A percentile compares a stretch with the other conserved stretches of the same genome.
These are phyloP conservation scores for Mycena belliarum DNA, from an alignment of 768 basidiomycete genomes.

Conservation along the genomic window DNA sequence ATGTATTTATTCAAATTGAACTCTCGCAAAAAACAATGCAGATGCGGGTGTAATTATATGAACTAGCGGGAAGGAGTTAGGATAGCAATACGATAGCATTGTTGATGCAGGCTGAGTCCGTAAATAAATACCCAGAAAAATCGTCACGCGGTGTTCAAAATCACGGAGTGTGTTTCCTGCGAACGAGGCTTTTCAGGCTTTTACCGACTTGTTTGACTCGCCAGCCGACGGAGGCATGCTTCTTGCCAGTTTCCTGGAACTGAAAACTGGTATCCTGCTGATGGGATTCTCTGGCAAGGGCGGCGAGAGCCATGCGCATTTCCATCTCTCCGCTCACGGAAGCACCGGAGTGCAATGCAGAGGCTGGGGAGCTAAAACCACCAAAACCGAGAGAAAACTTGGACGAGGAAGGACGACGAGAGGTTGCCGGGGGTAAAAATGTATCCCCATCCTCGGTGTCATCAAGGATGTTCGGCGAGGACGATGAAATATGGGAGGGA, in stretches of 20 bases:
- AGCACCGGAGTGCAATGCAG: slow-evolving; percentile 37
- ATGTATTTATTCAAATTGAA: too few species aligned
- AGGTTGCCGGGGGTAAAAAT: slow-evolving; percentile 20
- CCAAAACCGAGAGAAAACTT: slow-evolving; percentile 30
- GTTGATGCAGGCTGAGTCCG: too few species aligned
- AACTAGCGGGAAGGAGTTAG: slow-evolving; percentile 7
- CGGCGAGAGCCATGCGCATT: slow-evolving; percentile 55
- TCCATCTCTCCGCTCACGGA: slow-evolving; percentile 65
- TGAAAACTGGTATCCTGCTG: slow-evolving; percentile 10
- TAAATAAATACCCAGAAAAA: neutral
- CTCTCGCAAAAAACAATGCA: too few species aligned
- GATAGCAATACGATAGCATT: slow-evolving; percentile 19
- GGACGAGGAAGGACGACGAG: slow-evolving; percentile 18
- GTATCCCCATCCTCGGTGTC: slow-evolving; percentile 33
- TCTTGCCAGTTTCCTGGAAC: slow-evolving; percentile 24
- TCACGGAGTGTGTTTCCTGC: slow-evolving; percentile 4
- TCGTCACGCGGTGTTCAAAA: too few species aligned
- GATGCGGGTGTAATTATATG: slow-evolving; percentile 10
- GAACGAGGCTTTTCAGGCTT: slow-evolving; percentile 36
- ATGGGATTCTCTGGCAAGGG: slow-evolving; percentile 29
- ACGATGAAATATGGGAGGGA: slow-evolving; percentile 26
- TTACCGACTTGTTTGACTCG: slow-evolving; percentile 33
- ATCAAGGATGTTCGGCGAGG: slow-evolving; percentile 29
- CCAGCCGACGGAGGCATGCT: slow-evolving; percentile 7
- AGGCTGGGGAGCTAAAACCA: slow-evolving; percentile 26